phyloP scores from a whole-genome alignment of 1,284 basidiomycete genomes.

The Moniliella sp. region DNA sequence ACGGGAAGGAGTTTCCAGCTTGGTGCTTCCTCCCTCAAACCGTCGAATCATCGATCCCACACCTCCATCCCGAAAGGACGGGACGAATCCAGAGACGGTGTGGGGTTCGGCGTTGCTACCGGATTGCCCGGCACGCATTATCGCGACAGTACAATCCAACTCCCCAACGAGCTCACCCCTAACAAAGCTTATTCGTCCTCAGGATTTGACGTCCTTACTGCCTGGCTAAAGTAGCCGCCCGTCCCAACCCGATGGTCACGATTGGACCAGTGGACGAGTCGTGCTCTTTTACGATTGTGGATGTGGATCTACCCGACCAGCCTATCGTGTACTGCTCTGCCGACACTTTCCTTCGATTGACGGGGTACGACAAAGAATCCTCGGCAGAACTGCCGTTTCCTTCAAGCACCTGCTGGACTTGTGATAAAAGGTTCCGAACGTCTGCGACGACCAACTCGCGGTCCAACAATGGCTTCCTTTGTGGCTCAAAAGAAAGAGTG shows the following conservation, averaged over 20 bases:
- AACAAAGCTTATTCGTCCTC: conserved; percentile 75
- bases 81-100: no score
- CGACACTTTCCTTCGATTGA: conserved; percentile 55
- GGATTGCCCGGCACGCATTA: no score
- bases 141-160: no score
- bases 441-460: conserved; percentile 49
- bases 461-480: conserved; percentile 38
- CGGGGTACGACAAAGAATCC: conserved; percentile 49
- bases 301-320: conserved; percentile 53
- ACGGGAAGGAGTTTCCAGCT: no score
- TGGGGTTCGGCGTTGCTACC: no score
- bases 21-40: no score
- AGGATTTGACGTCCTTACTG: conserved; percentile 67
- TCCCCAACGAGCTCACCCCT: no score
- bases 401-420: conserved; percentile 53
- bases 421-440: conserved; percentile 45
- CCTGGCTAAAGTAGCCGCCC: conserved; percentile 54
- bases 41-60: no score
- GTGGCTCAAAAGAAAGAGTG: conserved; percentile 34
- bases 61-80: no score
- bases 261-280: conserved; percentile 78
- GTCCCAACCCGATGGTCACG: conserved; percentile 52
- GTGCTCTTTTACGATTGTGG: conserved; percentile 68
- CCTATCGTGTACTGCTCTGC: conserved; percentile 71
- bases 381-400: conserved; percentile 33